phyloP scores from a whole-genome alignment of 352 stramenopile genomes.

The Pythium dissotocum region DNA sequence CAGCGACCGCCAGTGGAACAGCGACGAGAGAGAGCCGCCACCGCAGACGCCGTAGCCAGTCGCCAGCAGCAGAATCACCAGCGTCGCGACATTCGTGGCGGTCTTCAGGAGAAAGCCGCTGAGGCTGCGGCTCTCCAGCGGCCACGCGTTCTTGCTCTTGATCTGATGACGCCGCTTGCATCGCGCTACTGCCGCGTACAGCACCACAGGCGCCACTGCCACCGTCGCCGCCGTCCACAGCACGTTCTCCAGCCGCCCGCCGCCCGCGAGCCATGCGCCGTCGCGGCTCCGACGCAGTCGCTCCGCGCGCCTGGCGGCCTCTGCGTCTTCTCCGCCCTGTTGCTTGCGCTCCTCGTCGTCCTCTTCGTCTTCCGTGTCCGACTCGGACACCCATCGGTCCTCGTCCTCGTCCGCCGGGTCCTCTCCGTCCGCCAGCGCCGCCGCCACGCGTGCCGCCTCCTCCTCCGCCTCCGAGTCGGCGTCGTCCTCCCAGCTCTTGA shows the following conservation, averaged over 20 bases:
- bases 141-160: constrained; percentile 14
- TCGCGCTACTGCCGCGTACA: constrained; percentile 36
- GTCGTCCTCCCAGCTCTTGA: constrained; percentile 53
- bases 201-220: constrained; percentile 41
- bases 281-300: not conserved
- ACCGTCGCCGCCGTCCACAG: constrained; percentile 53
- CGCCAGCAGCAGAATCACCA: constrained; percentile 17
- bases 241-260: constrained; percentile 45
- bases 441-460: constrained; percentile 11
- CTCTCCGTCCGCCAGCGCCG: constrained; percentile 9
- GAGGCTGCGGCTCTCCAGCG: constrained; percentile 27
- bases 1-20: constrained; percentile 17
- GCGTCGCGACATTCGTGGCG: constrained; percentile 24
- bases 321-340: not conserved
- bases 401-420: constrained; percentile 11
- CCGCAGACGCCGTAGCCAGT: constrained; percentile 14
- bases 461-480: constrained; percentile 42
- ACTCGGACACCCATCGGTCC: constrained; percentile 26
- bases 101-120: constrained; percentile 25
- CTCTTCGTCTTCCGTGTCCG: constrained; percentile 1
- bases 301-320: not conserved
- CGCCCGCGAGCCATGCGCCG: constrained; percentile 18
- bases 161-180: not conserved
- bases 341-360: not conserved
- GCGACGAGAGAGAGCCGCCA: not conserved